Percentiles rank a stretch among this genome's conserved stretches.
phyloP scores from a whole-genome alignment of 2,329 filamentous ascomycete genomes.

The Epicoccum sorghinum region DNA sequence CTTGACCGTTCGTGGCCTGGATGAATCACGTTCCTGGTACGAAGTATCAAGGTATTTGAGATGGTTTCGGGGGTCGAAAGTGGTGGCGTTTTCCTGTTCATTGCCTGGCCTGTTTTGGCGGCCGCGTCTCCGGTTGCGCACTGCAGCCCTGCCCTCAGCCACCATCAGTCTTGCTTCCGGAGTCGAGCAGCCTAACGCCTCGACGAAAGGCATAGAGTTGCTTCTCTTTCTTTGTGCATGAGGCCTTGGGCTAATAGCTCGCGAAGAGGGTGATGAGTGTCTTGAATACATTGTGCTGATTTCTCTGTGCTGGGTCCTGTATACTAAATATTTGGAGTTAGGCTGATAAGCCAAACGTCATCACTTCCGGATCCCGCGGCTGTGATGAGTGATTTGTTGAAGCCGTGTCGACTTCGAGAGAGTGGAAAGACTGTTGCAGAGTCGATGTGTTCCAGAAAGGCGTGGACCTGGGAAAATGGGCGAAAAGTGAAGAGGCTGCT shows the following conservation, averaged over 20 bases:
- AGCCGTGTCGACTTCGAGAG: conserved; percentile 1
- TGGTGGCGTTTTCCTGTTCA: conserved; percentile 21
- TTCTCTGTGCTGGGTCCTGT: not conserved
- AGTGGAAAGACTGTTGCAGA: not conserved
- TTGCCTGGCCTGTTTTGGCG: conserved; percentile 32
- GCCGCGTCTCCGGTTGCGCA: conserved; percentile 35
- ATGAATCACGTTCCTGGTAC: conserved; percentile 21
- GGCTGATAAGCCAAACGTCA: conserved; percentile 26
- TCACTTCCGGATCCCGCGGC: conserved; percentile 28
- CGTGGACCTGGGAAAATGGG: not conserved
- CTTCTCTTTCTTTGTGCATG: conserved; percentile 39
- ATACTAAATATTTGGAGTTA: conserved; percentile 19
- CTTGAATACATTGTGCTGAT: conserved; percentile 32
- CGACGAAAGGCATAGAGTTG: conserved; percentile 44
- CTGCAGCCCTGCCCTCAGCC: conserved; percentile 43
- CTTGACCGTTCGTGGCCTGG: conserved; percentile 15
- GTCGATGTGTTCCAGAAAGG: conserved; percentile 1
- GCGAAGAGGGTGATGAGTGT: conserved; percentile 29
- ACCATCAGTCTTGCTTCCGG: conserved; percentile 44
- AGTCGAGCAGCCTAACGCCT: conserved; percentile 44
- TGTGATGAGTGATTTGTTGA: conserved; percentile 11
- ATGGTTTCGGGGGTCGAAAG: conserved; percentile 40
- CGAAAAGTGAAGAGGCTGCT: conserved; percentile 26
- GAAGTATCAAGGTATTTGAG: conserved; percentile 34
- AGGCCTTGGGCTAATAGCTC: conserved; percentile 29